Evolutionary conservation across 352 stramenopile species (phyloP), one percentile per base, ranked within the genome.

Genomic region (Pythium brachiatum): DNA sequence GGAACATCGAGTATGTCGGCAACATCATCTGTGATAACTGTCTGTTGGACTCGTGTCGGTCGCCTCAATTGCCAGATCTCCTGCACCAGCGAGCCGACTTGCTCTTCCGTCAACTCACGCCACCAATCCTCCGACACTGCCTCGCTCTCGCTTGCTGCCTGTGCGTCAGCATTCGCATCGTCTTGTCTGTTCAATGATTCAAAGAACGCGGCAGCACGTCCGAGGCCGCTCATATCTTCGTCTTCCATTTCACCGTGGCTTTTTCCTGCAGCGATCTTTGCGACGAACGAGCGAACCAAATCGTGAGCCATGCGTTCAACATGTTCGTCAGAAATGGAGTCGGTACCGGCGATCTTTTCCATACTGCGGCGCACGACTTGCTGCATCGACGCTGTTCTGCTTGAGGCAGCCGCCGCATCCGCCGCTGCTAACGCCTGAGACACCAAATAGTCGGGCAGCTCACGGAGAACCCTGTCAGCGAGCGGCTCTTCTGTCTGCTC

Each of bases 41-140:
- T 7, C 9, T 50, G 31, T 11, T n/a, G 2, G 13, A n/a, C 41
- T n/a, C 11, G 13, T 1, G 7, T 2, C 7, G 16, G 2, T 31
- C 61, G 52, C 18, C 53, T 52, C 41, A 58, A 50, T 23, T 13
- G 23, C 47, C 50, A 69, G 8, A 74, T 62, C 20, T 74, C 61
- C 4, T 60, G 60, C 15, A 74, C 57, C 0, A 74, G 9, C 4
- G 29, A 12, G 0, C 56, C 27, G 16, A 74, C 20, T 61, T 74
- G 67, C 38, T 74, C 61, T 34, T 74, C 61, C 3, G 57, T 67
- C 38, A 74, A 20, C 11, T 53, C 39, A 4, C 51, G 54, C 67
- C 60, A 69, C 67, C 67, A 74, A 27, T 74, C 67, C 0, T n/a
- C 25, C 13, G n/a, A 15, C 0, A 3, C 1, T 36, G 25, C 7